A percentile compares a stretch with the other conserved stretches of the same genome.
These are phyloP conservation scores for Neofusicoccum parvum DNA, from an alignment of 2,329 filamentous ascomycete genomes.

Conservation along the genomic window DNA sequence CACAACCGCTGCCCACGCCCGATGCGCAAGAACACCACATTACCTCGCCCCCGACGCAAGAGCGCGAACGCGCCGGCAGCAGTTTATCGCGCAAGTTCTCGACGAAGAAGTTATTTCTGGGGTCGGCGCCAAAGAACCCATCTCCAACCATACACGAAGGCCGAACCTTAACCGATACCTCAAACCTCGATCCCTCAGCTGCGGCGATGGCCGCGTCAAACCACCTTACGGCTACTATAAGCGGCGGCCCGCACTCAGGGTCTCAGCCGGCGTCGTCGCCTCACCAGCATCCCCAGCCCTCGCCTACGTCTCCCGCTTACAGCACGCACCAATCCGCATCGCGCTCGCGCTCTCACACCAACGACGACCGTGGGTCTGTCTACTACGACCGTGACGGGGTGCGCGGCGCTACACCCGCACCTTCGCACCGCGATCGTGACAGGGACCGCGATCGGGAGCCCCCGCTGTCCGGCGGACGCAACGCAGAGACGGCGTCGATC, in stretches of 20 bases:
- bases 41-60: slow-evolving; percentile 39
- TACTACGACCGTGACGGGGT: slow-evolving; percentile 7
- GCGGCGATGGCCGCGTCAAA: slow-evolving; percentile 53
- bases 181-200: slow-evolving; percentile 52
- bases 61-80: slow-evolving; percentile 44
- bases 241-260: slow-evolving; percentile 27
- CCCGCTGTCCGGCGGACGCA: slow-evolving; percentile 38
- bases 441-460: slow-evolving; percentile 26
- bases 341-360: slow-evolving; percentile 27
- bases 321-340: slow-evolving; percentile 16
- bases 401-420: slow-evolving; percentile 10
- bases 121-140: slow-evolving; percentile 51
- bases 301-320: slow-evolving; percentile 26
- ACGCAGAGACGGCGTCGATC: slow-evolving; percentile 28
- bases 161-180: slow-evolving; percentile 43
- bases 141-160: slow-evolving; percentile 53
- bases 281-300: slow-evolving; percentile 36
- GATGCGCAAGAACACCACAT: slow-evolving; percentile 37
- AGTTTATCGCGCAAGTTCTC: slow-evolving; percentile 56
- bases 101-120: slow-evolving; percentile 55
- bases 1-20: slow-evolving; percentile 75
- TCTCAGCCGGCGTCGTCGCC: slow-evolving; percentile 41
- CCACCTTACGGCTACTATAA: slow-evolving; percentile 54
- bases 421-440: slow-evolving; percentile 13
- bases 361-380: slow-evolving; percentile 26